These are phyloP conservation scores for Mucor plumbeus DNA, from an alignment of 371 early-diverging fungal genomes.

Conservation along the genomic window DNA sequence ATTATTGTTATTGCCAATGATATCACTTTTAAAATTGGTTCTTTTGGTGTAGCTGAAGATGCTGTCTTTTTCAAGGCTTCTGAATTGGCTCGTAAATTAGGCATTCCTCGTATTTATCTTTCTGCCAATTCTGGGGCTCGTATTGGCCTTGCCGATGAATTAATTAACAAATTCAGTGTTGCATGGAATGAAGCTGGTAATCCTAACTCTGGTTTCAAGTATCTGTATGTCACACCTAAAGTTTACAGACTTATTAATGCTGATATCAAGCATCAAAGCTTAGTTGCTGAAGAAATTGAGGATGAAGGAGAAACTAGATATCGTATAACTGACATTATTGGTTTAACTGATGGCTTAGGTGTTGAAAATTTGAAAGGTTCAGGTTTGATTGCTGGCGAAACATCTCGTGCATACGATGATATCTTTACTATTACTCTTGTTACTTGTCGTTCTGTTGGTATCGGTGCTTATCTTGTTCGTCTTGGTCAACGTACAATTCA, in stretches of 20 bases:
- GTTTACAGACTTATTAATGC: constrained; percentile 69
- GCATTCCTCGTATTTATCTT: constrained; percentile 95
- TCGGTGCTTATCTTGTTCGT: constrained; percentile 99
- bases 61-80: constrained; percentile 92
- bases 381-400: constrained; percentile 98
- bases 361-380: constrained; percentile 99
- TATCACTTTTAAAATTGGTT: constrained; percentile 96
- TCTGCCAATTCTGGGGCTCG: constrained; percentile 99
- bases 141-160: constrained; percentile 96
- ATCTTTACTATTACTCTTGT: constrained; percentile 98
- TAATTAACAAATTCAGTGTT: constrained; percentile 83
- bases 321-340: constrained; percentile 92
- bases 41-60: constrained; percentile 98
- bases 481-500: constrained; percentile 98
- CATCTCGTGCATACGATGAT: constrained; percentile 93
- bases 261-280: constrained; percentile 55
- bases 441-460: constrained; percentile 98
- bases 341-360: constrained; percentile 90
- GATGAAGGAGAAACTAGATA: constrained; percentile 81
- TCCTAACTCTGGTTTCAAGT: constrained; percentile 88
- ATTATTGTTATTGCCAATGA: constrained; percentile 98
- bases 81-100: constrained; percentile 82
- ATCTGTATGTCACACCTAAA: constrained; percentile 86
- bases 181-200: constrained; percentile 85
- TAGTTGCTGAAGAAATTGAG: constrained; percentile 69